phyloP scores from a whole-genome alignment of 2,329 filamentous ascomycete genomes.

The Neonectria faginata region DNA sequence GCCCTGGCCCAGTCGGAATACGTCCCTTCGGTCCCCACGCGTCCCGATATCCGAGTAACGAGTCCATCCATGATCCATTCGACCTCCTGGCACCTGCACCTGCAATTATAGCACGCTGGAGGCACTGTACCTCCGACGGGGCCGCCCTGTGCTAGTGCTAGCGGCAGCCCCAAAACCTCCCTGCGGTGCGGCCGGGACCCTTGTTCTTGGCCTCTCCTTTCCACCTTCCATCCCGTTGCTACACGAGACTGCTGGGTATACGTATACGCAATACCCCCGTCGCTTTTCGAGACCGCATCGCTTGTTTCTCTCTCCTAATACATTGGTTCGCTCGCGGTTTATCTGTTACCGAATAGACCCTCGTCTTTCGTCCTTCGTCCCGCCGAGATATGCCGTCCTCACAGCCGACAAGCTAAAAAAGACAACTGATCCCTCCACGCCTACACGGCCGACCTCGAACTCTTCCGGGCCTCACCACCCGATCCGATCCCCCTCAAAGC shows the following conservation, averaged over 20 bases:
- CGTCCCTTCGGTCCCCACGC: neutral
- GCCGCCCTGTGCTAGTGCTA: neutral
- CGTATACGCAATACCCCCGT: neutral
- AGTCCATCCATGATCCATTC: no score
- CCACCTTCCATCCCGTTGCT: neutral
- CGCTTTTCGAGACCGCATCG: neutral
- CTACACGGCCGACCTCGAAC: neutral
- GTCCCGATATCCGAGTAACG: neutral
- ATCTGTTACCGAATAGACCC: neutral
- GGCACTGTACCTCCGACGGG: neutral
- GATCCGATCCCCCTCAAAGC: conserved; percentile 25
- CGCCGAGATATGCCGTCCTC: conserved; percentile 21
- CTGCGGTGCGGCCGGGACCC: neutral
- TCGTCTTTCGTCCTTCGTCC: neutral
- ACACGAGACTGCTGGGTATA: neutral
- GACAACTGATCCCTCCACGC: conserved; percentile 1
- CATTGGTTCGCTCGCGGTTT: neutral
- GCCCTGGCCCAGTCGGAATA: neutral
- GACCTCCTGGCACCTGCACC: neutral
- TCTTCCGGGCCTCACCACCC: neutral
- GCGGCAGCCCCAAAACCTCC: neutral
- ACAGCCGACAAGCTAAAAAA: conserved; percentile 8
- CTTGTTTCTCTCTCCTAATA: conserved; percentile 1
- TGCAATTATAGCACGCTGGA: neutral
- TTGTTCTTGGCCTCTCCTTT: conserved; percentile 3